A percentile compares a stretch with the other conserved stretches of the same genome.
Evolutionary conservation across 116 monocot species (phyloP).

Genomic region (Papilionanthe hybrid): DNA sequence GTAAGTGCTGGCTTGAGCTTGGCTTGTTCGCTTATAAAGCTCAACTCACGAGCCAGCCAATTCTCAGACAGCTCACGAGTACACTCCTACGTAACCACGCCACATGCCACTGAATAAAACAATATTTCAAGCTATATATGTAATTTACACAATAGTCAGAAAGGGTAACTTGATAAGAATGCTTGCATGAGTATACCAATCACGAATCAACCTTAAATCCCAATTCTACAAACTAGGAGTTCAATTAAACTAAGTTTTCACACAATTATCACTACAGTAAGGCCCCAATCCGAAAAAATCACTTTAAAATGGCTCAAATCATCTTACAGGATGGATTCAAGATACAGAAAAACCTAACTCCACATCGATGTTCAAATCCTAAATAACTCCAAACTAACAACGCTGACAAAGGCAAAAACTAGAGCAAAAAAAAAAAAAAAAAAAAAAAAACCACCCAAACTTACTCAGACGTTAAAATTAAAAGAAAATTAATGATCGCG

Average conservation of each 20-base stretch:
- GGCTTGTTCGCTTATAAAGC: no score
- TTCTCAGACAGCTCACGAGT: no score
- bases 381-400: neutral
- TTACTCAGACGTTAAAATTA: neutral
- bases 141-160: neutral
- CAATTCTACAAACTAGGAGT: neutral
- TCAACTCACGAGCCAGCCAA: no score
- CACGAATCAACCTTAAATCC: neutral
- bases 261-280: neutral
- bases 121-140: neutral
- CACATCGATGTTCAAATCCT: neutral
- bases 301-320: neutral
- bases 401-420: no score
- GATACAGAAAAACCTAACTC: neutral
- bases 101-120: neutral
- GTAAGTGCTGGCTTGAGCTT: no score
- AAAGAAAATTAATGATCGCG: neutral
- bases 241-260: neutral
- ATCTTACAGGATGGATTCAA: neutral
- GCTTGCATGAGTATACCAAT: neutral
- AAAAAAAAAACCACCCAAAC: neutral
- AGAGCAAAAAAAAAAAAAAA: no score
- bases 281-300: neutral
- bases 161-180: neutral
- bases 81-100: neutral